Base-by-base conservation (phyloP, 371 early-diverging fungal species). In the Haplosporangium sp. region DNA sequence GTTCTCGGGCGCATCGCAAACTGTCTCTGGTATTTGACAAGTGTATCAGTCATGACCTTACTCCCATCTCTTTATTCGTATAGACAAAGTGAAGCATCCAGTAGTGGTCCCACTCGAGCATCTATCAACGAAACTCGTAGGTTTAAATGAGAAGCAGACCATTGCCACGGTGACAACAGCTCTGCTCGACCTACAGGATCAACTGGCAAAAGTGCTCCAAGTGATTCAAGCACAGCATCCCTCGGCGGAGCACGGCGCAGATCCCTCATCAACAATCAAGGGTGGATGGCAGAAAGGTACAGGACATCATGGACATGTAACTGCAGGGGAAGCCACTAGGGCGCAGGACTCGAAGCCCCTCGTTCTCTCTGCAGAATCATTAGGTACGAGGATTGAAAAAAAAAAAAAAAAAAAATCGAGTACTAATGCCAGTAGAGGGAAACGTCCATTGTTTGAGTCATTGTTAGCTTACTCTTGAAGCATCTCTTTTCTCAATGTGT, bases 51-150 rank as follows among this genome's bases (percentile, higher is more conserved):
- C n/a, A 16, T 16, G 16, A 14, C 10, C 54, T 47, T 45, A 14
- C 47, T n/a, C 8, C 12, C 29, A 21, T 16, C 18, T 47, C 16
- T 43, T 29, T 18, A 42, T 8, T 46, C 29, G 21, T 36, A 57
- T 67, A 77, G 77, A 77, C 58, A 77, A 77, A 37, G 57, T 67
- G 37, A 67, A 67, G 5, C 67, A 67, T 16, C 77, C 77, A 11
- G 48, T 77, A 5, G 58, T 51, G n/a, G 37, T 45, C 29, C 64
- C 77, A 10, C 47, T 77, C 1, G 77, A 77, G 21, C 64, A 77
- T 11, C 53, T 77, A 11, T 48, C 63, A 7, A 23, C 48, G 18
- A 60, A 52, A 8, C 61, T 77, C 14, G 51, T n/a, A 13, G 68
- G 71, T 9, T 53, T 71, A 62, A 37, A 60, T 12, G 72, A 70